Conservation (phyloP, 495 filamentous ascomycete genomes). For the Astrothelium subdiscretum region DNA sequence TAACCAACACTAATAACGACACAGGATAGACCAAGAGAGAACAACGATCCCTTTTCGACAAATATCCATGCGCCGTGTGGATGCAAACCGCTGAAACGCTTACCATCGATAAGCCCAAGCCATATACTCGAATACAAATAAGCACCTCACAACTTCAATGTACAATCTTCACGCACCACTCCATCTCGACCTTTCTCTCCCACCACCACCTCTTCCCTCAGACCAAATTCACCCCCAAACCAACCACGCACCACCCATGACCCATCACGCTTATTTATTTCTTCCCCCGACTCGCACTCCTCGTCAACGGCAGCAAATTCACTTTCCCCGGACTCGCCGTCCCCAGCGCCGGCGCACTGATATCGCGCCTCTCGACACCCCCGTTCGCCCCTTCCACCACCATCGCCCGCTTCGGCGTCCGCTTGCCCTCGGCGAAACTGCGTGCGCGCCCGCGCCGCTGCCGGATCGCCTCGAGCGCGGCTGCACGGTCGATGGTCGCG, state of each 20-base stretch:
- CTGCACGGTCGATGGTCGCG: conserved; percentile 26
- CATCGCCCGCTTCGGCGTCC: conserved; percentile 30
- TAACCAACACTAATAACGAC: neutral
- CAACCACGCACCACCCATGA: neutral
- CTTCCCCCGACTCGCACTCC: conserved; percentile 1
- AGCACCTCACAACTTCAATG: neutral
- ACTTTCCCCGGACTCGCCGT: neutral
- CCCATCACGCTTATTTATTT: neutral
- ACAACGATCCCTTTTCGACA: neutral
- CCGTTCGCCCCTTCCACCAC: conserved; percentile 16
- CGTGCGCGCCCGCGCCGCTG: conserved; percentile 28
- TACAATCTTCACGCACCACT: neutral
- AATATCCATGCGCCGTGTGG: neutral
- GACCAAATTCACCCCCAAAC: neutral
- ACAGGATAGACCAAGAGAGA: neutral
- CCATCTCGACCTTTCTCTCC: neutral
- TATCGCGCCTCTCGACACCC: conserved; percentile 25
- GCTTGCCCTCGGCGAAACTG: conserved; percentile 26
- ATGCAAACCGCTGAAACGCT: neutral
- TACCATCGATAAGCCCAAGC: neutral
- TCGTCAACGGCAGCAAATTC: neutral
- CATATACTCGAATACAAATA: neutral
- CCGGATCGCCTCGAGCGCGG: conserved; percentile 29
- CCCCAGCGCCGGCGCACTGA: conserved; percentile 28
- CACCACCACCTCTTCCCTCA: neutral